Evolutionary conservation across 192 early-diverging fungal species (phyloP).

Genomic region (Coemansia sp.): DNA sequence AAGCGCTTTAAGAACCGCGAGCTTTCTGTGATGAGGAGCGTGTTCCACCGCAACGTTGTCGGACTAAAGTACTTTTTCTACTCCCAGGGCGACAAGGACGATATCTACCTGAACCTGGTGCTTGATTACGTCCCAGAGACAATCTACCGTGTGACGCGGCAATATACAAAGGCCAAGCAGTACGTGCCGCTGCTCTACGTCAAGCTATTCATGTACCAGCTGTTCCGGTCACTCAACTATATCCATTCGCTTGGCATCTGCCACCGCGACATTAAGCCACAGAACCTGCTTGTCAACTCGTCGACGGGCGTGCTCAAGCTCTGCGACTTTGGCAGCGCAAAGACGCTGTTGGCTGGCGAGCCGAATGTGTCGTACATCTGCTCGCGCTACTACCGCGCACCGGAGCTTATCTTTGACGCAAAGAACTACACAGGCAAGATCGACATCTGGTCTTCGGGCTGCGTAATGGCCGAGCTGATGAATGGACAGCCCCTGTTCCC

Average conservation of each 20-base stretch:
- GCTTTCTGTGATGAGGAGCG: constrained; percentile 75
- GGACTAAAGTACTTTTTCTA: constrained; percentile 91
- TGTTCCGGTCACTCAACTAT: constrained; percentile 95
- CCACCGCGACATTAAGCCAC: constrained; percentile 99
- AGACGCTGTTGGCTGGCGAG: constrained; percentile 90
- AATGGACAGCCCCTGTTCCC: constrained; percentile 92
- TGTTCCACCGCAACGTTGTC: constrained; percentile 92
- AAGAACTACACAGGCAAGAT: constrained; percentile 88
- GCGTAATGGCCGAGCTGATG: constrained; percentile 96
- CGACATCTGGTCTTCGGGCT: constrained; percentile 95
- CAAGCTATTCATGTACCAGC: constrained; percentile 99
- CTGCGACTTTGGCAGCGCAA: constrained; percentile 98
- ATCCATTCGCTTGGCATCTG: constrained; percentile 97
- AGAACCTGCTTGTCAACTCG: constrained; percentile 93
- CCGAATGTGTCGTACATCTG: constrained; percentile 99
- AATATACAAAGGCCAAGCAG: constrained; percentile 89
- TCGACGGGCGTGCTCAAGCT: constrained; percentile 90
- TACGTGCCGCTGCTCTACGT: constrained; percentile 91
- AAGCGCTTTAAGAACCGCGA: constrained; percentile 87
- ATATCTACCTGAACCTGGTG: constrained; percentile 93
- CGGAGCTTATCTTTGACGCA: constrained; percentile 95
- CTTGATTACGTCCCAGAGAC: constrained; percentile 97
- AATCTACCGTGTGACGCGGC: constrained; percentile 88
- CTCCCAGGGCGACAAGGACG: constrained; percentile 89
- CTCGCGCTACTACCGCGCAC: constrained; percentile 96